phyloP scores from a whole-genome alignment of 306 rosid species.

The Quercus aquifolioides region DNA sequence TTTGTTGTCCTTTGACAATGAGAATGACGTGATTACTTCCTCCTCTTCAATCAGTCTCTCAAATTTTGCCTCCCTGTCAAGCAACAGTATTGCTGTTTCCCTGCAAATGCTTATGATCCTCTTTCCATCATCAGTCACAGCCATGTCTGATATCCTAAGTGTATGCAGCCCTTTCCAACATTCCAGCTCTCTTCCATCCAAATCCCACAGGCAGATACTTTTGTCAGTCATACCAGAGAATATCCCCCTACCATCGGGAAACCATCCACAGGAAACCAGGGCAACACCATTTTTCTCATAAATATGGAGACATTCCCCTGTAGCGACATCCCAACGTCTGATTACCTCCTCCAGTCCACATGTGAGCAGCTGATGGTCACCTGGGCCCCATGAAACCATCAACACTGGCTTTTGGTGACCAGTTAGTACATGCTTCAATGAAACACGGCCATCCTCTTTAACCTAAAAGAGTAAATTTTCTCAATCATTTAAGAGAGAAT shows the following conservation, averaged over 20 bases:
- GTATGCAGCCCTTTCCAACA: conserved; percentile 88
- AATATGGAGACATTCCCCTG: conserved; percentile 82
- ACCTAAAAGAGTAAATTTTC: conserved; percentile 42
- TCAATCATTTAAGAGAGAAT: background rate
- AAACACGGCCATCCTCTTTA: conserved; percentile 45
- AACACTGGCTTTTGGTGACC: conserved; percentile 85
- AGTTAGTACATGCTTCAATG: conserved; percentile 67
- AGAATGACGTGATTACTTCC: conserved; percentile 77
- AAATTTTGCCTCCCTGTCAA: conserved; percentile 72
- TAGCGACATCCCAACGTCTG: conserved; percentile 84
- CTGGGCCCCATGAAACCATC: conserved; percentile 90
- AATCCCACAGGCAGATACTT: conserved; percentile 94
- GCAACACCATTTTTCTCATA: conserved; percentile 74
- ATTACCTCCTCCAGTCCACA: conserved; percentile 94
- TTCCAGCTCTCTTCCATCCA: conserved; percentile 91
- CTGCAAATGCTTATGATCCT: conserved; percentile 70
- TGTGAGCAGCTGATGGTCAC: conserved; percentile 78
- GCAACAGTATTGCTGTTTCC: conserved; percentile 56
- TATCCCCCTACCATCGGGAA: conserved; percentile 78
- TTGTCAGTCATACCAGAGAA: conserved; percentile 80
- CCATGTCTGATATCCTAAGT: conserved; percentile 87
- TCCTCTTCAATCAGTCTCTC: conserved; percentile 79
- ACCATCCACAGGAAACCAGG: conserved; percentile 86
- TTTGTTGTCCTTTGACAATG: conserved; percentile 69
- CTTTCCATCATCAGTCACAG: conserved; percentile 67